Evolutionary conservation across 2,329 filamentous ascomycete genomes (phyloP).

Genomic region (Colletotrichum australisinense): DNA sequence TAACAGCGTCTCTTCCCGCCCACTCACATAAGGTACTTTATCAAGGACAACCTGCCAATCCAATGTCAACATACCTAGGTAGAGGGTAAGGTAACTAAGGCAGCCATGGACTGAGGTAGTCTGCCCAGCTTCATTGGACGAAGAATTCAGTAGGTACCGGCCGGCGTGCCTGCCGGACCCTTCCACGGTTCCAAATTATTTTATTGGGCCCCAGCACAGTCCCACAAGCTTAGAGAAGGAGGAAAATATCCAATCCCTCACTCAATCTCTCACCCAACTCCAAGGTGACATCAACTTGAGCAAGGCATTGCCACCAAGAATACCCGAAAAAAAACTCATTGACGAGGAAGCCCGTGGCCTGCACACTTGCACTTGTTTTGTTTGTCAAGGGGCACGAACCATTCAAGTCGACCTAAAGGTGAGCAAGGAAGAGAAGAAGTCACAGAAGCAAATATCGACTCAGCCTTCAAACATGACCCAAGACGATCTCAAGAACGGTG

Average conservation of each 20-base stretch:
- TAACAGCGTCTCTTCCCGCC: too few relatives aligned
- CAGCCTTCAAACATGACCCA: slow-evolving; percentile 4
- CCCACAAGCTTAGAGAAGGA: background rate
- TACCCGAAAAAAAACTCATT: background rate
- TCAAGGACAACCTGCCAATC: too few relatives aligned
- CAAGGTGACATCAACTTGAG: background rate
- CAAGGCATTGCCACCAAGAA: background rate
- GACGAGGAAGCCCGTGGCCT: too few relatives aligned
- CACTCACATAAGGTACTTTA: too few relatives aligned
- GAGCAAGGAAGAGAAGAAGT: background rate
- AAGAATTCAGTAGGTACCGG: background rate
- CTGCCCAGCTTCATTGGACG: background rate
- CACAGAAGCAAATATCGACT: background rate
- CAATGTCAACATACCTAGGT: background rate
- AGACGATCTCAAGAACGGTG: slow-evolving; percentile 7
- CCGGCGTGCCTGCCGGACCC: background rate
- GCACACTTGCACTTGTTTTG: background rate
- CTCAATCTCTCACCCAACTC: background rate
- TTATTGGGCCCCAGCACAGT: slow-evolving; percentile 1
- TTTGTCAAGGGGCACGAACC: background rate
- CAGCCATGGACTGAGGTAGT: background rate
- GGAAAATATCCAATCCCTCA: slow-evolving; percentile 6
- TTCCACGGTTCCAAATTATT: background rate
- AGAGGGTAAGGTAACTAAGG: too few relatives aligned
- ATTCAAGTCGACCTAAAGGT: background rate